Evolutionary conservation across 768 basidiomycete species (phyloP).

Genomic region (Cystobasidium tubakii): DNA sequence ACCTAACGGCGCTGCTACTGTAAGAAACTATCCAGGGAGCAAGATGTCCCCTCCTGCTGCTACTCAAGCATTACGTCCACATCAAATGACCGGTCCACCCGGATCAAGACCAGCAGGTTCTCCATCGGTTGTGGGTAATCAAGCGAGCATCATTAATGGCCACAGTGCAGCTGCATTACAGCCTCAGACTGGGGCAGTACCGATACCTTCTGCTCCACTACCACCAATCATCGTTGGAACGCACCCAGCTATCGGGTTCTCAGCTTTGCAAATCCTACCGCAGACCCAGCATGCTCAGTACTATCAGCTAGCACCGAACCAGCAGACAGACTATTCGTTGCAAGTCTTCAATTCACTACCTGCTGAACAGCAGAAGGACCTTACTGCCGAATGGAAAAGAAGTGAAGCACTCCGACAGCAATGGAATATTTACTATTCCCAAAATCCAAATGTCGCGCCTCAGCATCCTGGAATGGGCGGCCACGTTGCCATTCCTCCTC

Average conservation of each 20-base stretch:
- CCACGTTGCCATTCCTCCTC: conserved; percentile 10
- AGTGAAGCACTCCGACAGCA: background rate
- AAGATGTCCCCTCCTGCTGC: background rate
- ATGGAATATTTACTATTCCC: background rate
- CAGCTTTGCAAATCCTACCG: conserved; percentile 25
- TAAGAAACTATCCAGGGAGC: background rate
- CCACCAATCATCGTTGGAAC: conserved; percentile 23
- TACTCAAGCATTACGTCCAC: background rate
- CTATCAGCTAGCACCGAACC: conserved; percentile 13
- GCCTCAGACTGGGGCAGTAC: background rate
- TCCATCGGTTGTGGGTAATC: background rate
- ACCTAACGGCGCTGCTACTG: background rate
- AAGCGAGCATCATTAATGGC: background rate
- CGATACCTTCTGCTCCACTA: background rate
- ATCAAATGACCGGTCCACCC: conserved; percentile 22
- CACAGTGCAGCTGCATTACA: background rate
- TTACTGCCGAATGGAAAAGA: background rate
- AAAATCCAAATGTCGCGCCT: background rate
- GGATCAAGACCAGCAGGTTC: background rate
- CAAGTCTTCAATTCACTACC: conserved; percentile 15
- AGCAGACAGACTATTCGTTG: conserved; percentile 35
- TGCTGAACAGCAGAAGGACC: conserved; percentile 13
- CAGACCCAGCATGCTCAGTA: conserved; percentile 22
- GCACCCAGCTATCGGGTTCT: conserved; percentile 25
- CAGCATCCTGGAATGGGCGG: background rate